Evolutionary conservation across 2,329 filamentous ascomycete genomes (phyloP).

Genomic region (Alternaria burnsii): DNA sequence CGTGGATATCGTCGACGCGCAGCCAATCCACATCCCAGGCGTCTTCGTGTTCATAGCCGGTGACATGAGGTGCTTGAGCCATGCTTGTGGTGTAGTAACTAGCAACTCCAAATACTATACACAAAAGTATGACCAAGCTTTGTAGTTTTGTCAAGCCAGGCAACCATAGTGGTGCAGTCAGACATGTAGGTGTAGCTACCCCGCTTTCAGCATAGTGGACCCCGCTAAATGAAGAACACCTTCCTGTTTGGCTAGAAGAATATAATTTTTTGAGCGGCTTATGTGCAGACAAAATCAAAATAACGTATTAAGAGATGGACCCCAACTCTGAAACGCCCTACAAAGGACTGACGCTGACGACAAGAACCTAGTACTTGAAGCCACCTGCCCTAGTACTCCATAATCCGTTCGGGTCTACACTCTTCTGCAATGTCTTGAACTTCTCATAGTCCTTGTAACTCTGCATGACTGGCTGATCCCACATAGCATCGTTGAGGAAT

Average conservation of each 20-base stretch:
- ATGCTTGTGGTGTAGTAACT: slow-evolving; percentile 9
- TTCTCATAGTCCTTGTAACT: slow-evolving; percentile 31
- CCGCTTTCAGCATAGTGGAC: slow-evolving; percentile 16
- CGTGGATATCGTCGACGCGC: slow-evolving; percentile 46
- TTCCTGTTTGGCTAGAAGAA: slow-evolving; percentile 6
- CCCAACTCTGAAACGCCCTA: neutral
- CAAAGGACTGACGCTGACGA: neutral
- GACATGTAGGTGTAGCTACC: slow-evolving; percentile 14
- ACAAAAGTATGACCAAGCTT: neutral
- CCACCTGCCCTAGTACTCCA: slow-evolving; percentile 32
- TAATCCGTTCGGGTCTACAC: slow-evolving; percentile 31
- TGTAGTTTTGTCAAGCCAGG: neutral
- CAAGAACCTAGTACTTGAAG: slow-evolving; percentile 27
- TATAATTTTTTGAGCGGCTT: neutral
- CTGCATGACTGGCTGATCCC: slow-evolving; percentile 30
- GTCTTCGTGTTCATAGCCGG: slow-evolving; percentile 44
- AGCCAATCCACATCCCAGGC: slow-evolving; percentile 47
- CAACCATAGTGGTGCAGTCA: slow-evolving; percentile 12
- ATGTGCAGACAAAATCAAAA: neutral
- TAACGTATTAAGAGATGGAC: neutral
- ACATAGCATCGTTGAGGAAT: slow-evolving; percentile 36
- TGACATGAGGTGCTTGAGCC: slow-evolving; percentile 21
- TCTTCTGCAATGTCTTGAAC: slow-evolving; percentile 32
- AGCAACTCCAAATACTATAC: neutral
- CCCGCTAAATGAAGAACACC: slow-evolving; percentile 16